Evolutionary conservation across 2,329 filamentous ascomycete species (phyloP).

Genomic region (Cadophora luteo-olivacea): DNA sequence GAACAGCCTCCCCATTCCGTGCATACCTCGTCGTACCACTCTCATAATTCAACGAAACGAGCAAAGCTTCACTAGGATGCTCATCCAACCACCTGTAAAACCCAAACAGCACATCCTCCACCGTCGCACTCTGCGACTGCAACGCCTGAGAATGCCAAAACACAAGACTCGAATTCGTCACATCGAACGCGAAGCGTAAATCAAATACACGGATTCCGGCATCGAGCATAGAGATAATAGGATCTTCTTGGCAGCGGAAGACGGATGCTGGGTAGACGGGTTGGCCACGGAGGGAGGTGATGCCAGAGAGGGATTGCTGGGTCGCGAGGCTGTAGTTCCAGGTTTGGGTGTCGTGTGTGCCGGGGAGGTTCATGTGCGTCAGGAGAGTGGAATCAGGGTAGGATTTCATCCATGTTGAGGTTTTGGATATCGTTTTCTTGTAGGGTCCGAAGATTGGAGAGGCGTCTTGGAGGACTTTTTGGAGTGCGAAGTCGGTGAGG

Average conservation of each 20-base stretch:
- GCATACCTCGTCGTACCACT: constrained; percentile 44
- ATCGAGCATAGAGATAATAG: constrained; percentile 50
- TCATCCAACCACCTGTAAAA: constrained; percentile 56
- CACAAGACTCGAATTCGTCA: constrained; percentile 51
- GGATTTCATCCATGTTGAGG: constrained; percentile 53
- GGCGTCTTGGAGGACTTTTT: constrained; percentile 51
- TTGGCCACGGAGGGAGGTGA: constrained; percentile 50
- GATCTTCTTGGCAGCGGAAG: constrained; percentile 52
- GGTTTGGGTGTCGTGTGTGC: constrained; percentile 56
- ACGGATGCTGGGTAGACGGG: constrained; percentile 40
- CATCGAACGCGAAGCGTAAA: constrained; percentile 55
- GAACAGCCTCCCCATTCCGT: constrained; percentile 46
- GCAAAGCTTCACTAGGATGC: constrained; percentile 53
- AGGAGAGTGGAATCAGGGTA: constrained; percentile 51
- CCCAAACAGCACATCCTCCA: constrained; percentile 53
- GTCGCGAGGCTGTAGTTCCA: constrained; percentile 57
- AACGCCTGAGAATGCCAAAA: constrained; percentile 57
- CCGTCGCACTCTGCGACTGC: constrained; percentile 50
- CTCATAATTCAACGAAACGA: constrained; percentile 57
- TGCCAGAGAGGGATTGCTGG: constrained; percentile 48
- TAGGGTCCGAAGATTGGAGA: constrained; percentile 52
- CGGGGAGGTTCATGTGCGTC: constrained; percentile 56
- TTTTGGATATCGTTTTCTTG: constrained; percentile 33
- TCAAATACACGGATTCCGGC: constrained; percentile 58
- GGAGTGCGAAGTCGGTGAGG: constrained; percentile 48